phyloP scores from a whole-genome alignment of 176 grass and related monocot species.

The Aegilops longissima region DNA sequence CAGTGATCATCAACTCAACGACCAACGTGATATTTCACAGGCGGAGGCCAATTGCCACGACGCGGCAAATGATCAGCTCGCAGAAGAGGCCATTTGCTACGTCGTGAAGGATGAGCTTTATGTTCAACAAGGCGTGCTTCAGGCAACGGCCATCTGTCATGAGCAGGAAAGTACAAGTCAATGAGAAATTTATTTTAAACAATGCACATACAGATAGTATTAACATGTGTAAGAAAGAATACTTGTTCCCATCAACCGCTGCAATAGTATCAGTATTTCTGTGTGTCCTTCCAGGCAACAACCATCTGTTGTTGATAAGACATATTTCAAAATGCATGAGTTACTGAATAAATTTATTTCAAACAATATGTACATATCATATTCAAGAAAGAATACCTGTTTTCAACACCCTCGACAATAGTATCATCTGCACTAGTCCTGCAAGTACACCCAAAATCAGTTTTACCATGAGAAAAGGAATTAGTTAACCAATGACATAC shows the following conservation, averaged over 20 bases:
- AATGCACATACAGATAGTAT: neutral
- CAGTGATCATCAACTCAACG: too few species aligned
- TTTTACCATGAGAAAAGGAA: neutral
- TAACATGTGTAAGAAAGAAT: neutral
- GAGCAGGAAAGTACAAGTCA: neutral
- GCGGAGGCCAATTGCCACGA: too few species aligned
- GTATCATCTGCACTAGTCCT: neutral
- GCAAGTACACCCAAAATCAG: neutral
- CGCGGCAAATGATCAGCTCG: too few species aligned
- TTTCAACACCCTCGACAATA: neutral
- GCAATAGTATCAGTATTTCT: neutral
- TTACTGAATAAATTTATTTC: neutral
- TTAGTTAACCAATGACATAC: neutral
- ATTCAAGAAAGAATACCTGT: neutral
- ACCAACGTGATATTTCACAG: too few species aligned
- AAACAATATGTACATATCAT: neutral
- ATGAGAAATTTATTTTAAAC: neutral
- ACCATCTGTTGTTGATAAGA: neutral
- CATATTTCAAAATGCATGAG: neutral
- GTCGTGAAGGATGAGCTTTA: too few species aligned
- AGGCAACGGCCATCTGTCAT: conserved; percentile 2
- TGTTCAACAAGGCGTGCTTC: neutral
- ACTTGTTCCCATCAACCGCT: neutral
- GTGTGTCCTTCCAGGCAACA: neutral
- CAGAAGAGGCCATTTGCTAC: too few species aligned